Base-by-base conservation (phyloP, 2,329 filamentous ascomycete species). In the Fusarium abutilonis region DNA sequence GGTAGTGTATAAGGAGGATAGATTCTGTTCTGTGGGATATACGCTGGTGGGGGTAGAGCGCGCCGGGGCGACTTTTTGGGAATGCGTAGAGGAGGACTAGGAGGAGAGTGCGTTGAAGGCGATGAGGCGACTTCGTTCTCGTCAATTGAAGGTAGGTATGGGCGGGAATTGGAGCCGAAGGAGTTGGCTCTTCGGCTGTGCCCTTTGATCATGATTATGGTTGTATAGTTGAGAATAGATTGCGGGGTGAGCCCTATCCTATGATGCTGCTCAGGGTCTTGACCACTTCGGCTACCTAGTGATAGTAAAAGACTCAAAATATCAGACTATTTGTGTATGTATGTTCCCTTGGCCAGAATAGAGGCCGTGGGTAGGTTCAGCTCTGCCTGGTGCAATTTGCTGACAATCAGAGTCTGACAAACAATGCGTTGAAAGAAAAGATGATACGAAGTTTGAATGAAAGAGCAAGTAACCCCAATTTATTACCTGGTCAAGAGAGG, bases 101-200 rank as follows among this genome's bases (percentile, higher is more conserved):
- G 69, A 10, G 66, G 47, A 5, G 49, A 64, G 15, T 42, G 63
- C 28, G 49, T 57, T 40, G 59, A 62, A 21, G 56, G 61, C 17
- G 53, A 63, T 9, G 49, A 50, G 26, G 58, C 60, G 39, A 69
- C 67, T 43, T 75, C 73, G 59, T 77, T 71, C 67, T 79, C 77
- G 28, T 69, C 70, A 51, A 79, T 76, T 50, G 76, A 69, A 17
- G 77, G 76, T 70, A 79, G 72, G 34, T 70, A 69, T 31, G 71
- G 43, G 72, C 60, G 39, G 42, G 68, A 63, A 45, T 72, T 62
- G 5, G 69, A 69, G 57, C 56, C 60, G 23, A 57, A 39, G 17
- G 63, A 62, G 17, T 53, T 46, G 8, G 38, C 31, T 41, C 57
- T 43, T 38, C 59, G 64, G 44, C 34, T 52, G 14, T 69, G 62